Percentiles rank a stretch among this genome's conserved stretches.
Evolutionary conservation across 441 rosid species (phyloP).

Genomic region (Biscutella laevigata): DNA sequence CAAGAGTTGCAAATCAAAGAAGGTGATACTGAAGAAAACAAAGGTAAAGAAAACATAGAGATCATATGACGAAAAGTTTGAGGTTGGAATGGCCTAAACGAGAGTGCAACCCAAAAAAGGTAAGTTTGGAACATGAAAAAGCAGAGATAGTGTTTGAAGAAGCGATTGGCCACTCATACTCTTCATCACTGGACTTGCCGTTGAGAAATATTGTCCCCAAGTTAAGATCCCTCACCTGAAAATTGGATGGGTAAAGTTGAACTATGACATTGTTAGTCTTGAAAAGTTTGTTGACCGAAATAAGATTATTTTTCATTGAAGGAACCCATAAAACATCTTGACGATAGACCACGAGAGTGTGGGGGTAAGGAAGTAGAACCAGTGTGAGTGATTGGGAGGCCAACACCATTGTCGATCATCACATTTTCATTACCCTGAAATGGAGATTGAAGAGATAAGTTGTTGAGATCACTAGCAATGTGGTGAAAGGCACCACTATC

Average conservation of each 20-base stretch:
- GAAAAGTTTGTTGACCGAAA: no score
- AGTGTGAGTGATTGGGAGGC: neutral
- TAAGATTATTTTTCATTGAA: no score
- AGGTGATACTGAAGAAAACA: neutral
- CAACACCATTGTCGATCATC: neutral
- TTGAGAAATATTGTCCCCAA: neutral
- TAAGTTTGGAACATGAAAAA: neutral
- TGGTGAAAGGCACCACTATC: neutral
- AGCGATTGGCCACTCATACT: neutral
- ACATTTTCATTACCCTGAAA: neutral
- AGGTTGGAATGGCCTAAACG: neutral
- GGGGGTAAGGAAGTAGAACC: neutral
- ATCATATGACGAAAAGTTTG: no score
- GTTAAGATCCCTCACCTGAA: neutral
- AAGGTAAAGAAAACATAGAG: no score
- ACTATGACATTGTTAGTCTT: neutral
- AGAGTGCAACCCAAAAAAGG: neutral
- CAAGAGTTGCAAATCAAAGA: neutral
- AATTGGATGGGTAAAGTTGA: neutral
- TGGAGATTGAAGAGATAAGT: neutral
- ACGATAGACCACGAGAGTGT: neutral
- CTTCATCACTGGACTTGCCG: neutral
- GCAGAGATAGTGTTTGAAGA: accelerated
- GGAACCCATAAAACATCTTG: no score
- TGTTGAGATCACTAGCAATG: neutral